Evolutionary conservation across 148 eudicot species (phyloP), one percentile per base, ranked within the genome.

Genomic region (Arctostaphylos glauca): DNA sequence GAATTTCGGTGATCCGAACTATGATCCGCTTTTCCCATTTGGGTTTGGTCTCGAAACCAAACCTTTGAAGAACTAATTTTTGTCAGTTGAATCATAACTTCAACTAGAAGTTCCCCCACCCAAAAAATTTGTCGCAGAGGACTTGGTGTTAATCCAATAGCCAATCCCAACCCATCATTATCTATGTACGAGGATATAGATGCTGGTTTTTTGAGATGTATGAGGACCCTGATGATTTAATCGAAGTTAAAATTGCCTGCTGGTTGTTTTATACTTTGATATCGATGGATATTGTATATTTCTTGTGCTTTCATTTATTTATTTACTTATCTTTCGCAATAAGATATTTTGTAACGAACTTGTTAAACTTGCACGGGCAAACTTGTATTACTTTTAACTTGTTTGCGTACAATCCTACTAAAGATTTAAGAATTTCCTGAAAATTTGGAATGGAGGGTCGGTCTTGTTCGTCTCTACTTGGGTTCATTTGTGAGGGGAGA

Each of bases 11-110:
- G 91, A 90, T 73, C 66, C 81, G 4, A 86, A 88, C 48, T 90
- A 90, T 76, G 91, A 90, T 84, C 92, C 92, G 8, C 83, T 90
- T 10, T 90, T 90, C 78, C 86, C 89, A 52, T 90, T 90, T 77
- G 92, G 92, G 58, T 90, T 85, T 76, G 92, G 92, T 46, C 88
- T 90, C 16, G 84, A 86, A 6, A 90, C 91, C 38, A 31, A 77
- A 46, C 83, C 89, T 64, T 56, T 58, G 15, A 74, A 49, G 5
- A 49, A 74, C 38, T 74, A 25, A 6, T 60, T 25, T 25, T n/a
- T n/a, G n/a, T 31, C 31, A 60, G 31, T 60, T 60, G 25, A 60
- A n/a, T 60, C 67, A 60, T 60, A 21, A n/a, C 21, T 31, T 31
- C 38, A 31, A 31, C 38, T 1, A 31, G 38, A 31, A 25, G 71